Base-by-base conservation (phyloP, 108 stramenopile genomes). In the Cafeteria roenbergensis region DNA sequence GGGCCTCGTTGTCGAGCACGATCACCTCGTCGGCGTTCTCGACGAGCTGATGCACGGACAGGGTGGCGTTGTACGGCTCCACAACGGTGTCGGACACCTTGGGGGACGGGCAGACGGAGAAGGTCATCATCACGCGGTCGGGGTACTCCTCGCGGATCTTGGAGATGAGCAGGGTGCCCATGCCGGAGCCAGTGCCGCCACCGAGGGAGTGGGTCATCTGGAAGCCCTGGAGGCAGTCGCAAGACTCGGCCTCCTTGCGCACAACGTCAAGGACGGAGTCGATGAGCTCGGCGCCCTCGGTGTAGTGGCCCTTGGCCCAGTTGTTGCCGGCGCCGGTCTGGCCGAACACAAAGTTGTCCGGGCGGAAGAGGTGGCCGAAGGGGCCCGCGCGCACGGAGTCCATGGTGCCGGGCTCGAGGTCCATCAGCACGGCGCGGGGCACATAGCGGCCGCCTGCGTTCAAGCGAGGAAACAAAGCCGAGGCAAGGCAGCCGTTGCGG, bases 271-370 rank as follows among this genome's bases (percentile, higher is more conserved):
- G 82, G 58, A 90, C 85, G 53, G 86, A 80, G 80, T 93, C 92
- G 55, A 91, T 88, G 58, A 91, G 88, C 80, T 93, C 90, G 34
- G 88, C 92, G 31, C 92, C 90, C 78, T 91, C 90, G 4, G 92
- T 94, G 86, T 94, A 94, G 73, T 91, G 90, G 69, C 92, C 92
- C 80, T 91, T 91, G 78, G 92, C 92, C 92, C 92, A 85, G 72
- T 87, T 87, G 78, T 89, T 89, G 22, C 86, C 86, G 21, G 85
- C 88, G 4, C 86, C 89, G 28, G 85, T 82, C 76, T 92, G 90
- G 57, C 92, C 92, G 75, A 89, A 90, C 56, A 93, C 87, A 71
- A 91, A 91, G 87, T 93, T 93, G 65, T 93, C 92, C 27, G 92
- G 92, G 55, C 90, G 85, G 85, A 91, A 93, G 54, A 93, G 82